phyloP scores from a whole-genome alignment of 2,329 filamentous ascomycete genomes.

The Colletotrichum somersetense region DNA sequence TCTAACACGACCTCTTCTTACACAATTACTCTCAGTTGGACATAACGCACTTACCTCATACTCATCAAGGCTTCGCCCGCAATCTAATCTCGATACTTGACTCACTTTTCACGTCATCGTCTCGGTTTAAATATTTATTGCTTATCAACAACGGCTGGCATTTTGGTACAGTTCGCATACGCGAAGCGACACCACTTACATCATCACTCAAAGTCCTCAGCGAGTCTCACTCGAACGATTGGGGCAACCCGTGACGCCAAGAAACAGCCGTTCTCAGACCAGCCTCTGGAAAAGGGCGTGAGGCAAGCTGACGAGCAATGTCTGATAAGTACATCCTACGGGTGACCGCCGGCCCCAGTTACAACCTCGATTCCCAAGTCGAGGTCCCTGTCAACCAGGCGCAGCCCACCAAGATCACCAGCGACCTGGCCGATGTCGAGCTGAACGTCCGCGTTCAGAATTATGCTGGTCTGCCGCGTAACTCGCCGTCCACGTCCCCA shows the following conservation, averaged over 20 bases:
- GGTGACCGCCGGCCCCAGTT: constrained; percentile 84
- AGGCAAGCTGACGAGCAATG: constrained; percentile 54
- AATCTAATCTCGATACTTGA: not conserved
- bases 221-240: not conserved
- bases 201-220: not conserved
- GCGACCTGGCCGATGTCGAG: constrained; percentile 72
- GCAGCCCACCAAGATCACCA: constrained; percentile 72
- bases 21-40: not conserved
- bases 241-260: not conserved
- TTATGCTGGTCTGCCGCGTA: constrained; percentile 76
- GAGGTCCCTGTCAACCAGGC: constrained; percentile 81
- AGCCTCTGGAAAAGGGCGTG: not conserved
- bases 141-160: not conserved
- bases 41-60: not conserved
- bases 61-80: not conserved
- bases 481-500: constrained; percentile 75
- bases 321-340: constrained; percentile 82
- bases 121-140: not conserved
- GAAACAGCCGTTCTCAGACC: not conserved
- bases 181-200: not conserved
- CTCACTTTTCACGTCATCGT: not conserved
- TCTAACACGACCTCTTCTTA: not conserved
- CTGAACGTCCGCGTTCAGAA: constrained; percentile 80
- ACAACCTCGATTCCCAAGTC: constrained; percentile 79
- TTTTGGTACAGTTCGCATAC: not conserved